Conservation (phyloP, 2,329 filamentous ascomycete species). For the Pseudopithomyces maydicus region DNA sequence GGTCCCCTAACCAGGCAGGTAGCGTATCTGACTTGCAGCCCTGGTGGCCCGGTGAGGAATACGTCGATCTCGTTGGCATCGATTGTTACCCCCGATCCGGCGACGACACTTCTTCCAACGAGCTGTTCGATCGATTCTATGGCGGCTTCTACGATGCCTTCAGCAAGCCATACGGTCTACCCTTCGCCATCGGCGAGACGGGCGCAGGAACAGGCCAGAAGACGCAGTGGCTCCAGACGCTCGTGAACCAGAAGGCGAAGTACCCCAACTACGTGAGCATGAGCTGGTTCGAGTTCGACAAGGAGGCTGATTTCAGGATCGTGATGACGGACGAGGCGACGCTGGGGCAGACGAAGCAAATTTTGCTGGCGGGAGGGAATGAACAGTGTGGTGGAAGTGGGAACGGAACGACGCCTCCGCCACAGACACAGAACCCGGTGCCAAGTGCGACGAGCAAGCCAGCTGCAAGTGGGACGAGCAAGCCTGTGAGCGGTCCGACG, state of each 20-base stretch:
- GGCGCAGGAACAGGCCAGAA: slow-evolving; percentile 12
- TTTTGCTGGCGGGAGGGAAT: slow-evolving; percentile 7
- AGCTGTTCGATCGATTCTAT: slow-evolving; percentile 12
- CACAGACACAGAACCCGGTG: not conserved
- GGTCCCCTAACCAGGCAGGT: slow-evolving; percentile 15
- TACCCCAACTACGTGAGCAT: slow-evolving; percentile 19
- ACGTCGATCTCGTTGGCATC: slow-evolving; percentile 19
- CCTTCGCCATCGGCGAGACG: slow-evolving; percentile 20
- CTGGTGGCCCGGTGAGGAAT: slow-evolving; percentile 17
- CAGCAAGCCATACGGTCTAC: slow-evolving; percentile 10
- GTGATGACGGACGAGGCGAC: slow-evolving; percentile 17
- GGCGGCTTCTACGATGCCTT: slow-evolving; percentile 16
- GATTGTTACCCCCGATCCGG: slow-evolving; percentile 14
- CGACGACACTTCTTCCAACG: slow-evolving; percentile 1
- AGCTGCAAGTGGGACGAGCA: not conserved
- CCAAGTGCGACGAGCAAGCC: not conserved
- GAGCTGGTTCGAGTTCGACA: slow-evolving; percentile 21
- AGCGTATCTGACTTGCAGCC: slow-evolving; percentile 1
- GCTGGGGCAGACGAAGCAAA: slow-evolving; percentile 11
- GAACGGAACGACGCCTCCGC: not conserved
- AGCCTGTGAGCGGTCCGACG: not conserved
- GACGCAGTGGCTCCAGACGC: slow-evolving; percentile 15
- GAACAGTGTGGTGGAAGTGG: slow-evolving; percentile 3
- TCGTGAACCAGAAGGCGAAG: slow-evolving; percentile 9
- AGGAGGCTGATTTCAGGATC: slow-evolving; percentile 19